phyloP scores from a whole-genome alignment of 345 rosid genomes.

The Syzygium jambos region DNA sequence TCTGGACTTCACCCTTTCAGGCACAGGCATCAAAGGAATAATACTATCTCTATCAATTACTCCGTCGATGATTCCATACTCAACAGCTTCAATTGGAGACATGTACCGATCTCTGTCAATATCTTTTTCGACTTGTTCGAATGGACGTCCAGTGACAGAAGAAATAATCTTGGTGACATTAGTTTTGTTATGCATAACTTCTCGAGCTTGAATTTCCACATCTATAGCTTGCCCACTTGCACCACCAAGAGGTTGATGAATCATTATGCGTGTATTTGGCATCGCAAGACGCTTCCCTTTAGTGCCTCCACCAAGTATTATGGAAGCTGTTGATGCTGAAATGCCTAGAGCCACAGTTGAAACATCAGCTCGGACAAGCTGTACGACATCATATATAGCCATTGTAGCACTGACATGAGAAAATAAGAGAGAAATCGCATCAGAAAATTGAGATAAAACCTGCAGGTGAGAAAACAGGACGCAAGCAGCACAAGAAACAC shows the following conservation, averaged over 20 bases:
- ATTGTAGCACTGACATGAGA: slow-evolving; percentile 63
- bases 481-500: neutral
- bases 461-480: neutral
- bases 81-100: slow-evolving; percentile 94
- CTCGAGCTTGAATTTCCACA: slow-evolving; percentile 83
- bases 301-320: slow-evolving; percentile 89
- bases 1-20: slow-evolving; percentile 60
- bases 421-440: neutral
- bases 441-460: neutral
- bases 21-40: slow-evolving; percentile 73
- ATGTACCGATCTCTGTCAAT: slow-evolving; percentile 83
- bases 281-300: slow-evolving; percentile 94
- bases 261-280: slow-evolving; percentile 95
- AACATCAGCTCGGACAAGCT: slow-evolving; percentile 87
- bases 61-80: slow-evolving; percentile 91
- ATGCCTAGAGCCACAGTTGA: slow-evolving; percentile 85
- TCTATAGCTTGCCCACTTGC: slow-evolving; percentile 82
- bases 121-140: slow-evolving; percentile 70
- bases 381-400: slow-evolving; percentile 91
- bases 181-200: slow-evolving; percentile 83
- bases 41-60: slow-evolving; percentile 83
- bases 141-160: slow-evolving; percentile 58
- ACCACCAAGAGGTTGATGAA: slow-evolving; percentile 92
- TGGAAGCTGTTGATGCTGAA: slow-evolving; percentile 84
- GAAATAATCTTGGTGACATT: slow-evolving; percentile 64